Evolutionary conservation across 257 asterid genomes (phyloP).

Genomic region (Paraleonurus japonicus): DNA sequence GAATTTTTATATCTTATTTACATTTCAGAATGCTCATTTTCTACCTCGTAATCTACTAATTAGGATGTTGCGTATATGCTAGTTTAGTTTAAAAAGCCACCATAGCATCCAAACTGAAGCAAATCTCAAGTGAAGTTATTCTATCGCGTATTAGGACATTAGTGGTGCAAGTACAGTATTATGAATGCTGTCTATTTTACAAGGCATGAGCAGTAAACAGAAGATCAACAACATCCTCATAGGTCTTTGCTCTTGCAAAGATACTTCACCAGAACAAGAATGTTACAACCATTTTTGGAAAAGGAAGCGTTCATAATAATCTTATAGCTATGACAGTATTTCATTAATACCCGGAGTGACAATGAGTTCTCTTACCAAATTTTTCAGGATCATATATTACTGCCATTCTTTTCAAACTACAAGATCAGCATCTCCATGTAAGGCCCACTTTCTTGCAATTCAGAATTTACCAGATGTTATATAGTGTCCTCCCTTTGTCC

Average conservation of each 20-base stretch:
- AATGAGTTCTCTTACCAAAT: not conserved
- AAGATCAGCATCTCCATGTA: not conserved
- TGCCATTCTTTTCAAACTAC: not conserved
- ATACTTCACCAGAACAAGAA: not conserved
- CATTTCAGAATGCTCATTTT: constrained; percentile 2
- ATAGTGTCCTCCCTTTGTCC: not conserved
- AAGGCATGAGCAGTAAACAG: not conserved
- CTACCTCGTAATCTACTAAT: constrained; percentile 1
- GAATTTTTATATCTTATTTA: not conserved
- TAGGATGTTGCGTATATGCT: not conserved
- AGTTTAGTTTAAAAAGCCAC: not conserved
- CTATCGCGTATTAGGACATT: not conserved
- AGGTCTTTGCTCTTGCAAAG: not conserved
- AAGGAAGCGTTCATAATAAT: not conserved
- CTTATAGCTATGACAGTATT: not conserved
- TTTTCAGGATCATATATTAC: not conserved
- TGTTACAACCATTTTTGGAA: not conserved
- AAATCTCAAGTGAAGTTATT: not conserved
- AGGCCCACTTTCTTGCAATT: not conserved
- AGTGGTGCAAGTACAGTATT: not conserved
- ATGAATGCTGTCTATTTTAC: not conserved
- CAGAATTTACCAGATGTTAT: not conserved
- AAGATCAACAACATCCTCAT: not conserved
- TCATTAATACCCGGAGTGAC: too few relatives aligned
- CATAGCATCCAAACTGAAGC: not conserved